Percentiles rank a stretch among this genome's conserved stretches.
Conservation (phyloP, 2,329 filamentous ascomycete genomes). For the Cryphonectria japonica region DNA sequence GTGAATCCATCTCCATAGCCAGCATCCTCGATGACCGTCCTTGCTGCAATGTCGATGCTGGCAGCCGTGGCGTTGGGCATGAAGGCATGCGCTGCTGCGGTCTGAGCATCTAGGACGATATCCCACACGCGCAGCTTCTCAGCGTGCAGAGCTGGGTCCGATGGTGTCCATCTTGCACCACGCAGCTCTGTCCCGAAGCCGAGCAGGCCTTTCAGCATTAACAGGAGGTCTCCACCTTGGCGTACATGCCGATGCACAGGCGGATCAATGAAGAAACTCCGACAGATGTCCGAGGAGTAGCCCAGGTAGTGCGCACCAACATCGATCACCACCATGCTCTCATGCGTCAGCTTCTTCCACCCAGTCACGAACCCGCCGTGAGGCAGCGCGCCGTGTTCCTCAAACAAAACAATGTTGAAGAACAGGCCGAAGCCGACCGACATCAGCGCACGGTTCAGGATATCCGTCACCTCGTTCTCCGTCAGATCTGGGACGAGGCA, state of each 20-base stretch:
- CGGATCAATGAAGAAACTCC: conserved; percentile 60
- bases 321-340: conserved; percentile 65
- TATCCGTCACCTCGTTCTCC: conserved; percentile 59
- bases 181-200: not conserved
- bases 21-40: conserved; percentile 58
- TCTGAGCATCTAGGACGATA: conserved; percentile 65
- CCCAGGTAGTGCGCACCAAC: conserved; percentile 65
- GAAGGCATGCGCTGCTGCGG: conserved; percentile 55
- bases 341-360: conserved; percentile 52
- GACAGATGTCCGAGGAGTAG: conserved; percentile 66
- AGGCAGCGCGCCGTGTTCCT: conserved; percentile 56
- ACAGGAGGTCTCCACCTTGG: not conserved
- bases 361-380: conserved; percentile 59
- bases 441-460: conserved; percentile 59
- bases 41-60: conserved; percentile 63
- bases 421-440: conserved; percentile 60
- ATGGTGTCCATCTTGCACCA: not conserved
- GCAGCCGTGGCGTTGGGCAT: conserved; percentile 58
- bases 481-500: conserved; percentile 61
- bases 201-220: not conserved
- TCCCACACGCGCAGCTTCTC: conserved; percentile 64
- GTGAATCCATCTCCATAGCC: conserved; percentile 64
- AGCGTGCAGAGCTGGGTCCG: conserved; percentile 35
- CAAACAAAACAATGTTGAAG: conserved; percentile 68
- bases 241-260: conserved; percentile 23